Evolutionary conservation across 352 stramenopile species (phyloP), one percentile per base, ranked within the genome.

Genomic region (Globisporangium lucens): DNA sequence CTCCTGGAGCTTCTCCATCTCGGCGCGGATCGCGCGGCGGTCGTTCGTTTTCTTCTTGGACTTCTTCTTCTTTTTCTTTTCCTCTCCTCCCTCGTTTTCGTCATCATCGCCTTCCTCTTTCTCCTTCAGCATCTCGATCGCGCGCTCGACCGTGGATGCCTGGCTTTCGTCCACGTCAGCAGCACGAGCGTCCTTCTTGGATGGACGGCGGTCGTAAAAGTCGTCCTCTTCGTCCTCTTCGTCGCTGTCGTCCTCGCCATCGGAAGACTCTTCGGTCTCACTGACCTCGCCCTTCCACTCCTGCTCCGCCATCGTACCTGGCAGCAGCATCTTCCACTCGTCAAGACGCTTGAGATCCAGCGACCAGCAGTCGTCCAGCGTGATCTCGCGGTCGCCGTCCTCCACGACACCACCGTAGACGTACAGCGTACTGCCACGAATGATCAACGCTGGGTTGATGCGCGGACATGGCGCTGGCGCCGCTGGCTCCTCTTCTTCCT

Each of bases 371-470:
- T 99, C 96, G 73, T 99, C 96, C 22, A 99, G 75, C 30, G 96
- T 99, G 59, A 98, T 95, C 74, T 98, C 96, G 29, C 95, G 82
- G 73, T 99, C 94, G 27, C 94, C 94, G 51, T 95, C 87, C 51
- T 99, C 96, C 4, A 98, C 76, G 56, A 99, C 83, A 46, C 96
- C 96, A 41, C 96, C 96, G 73, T 97, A 98, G 17, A 99, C 85
- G 64, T 96, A 98, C 9, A 99, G 69, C 3, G 82, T 96, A 69
- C 96, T 97, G 24, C 89, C 87, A 33, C 82, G 82, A 56, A 98
- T 90, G 71, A 93, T 93, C 24, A 97, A 57, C 43, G 87, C 80
- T 2, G 89, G 89, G 58, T 97, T 97, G 66, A 97, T 97, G 4
- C 89, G 87, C 8, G 89, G 86, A 67, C 90, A 89, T 5, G 89